Evolutionary conservation across 345 rosid genomes (phyloP).

Genomic region (Murraya paniculata): DNA sequence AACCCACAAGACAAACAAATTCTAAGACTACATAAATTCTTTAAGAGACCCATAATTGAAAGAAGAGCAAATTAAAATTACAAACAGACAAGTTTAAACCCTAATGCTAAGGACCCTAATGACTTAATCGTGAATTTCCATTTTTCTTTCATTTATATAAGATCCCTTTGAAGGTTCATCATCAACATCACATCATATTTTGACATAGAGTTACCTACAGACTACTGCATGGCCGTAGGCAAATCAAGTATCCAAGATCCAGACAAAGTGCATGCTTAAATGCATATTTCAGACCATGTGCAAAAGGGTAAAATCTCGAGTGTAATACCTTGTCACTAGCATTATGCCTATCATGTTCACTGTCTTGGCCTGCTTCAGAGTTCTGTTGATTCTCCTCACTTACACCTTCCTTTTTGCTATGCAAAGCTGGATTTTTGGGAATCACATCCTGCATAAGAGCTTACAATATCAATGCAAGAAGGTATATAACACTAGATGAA

Average conservation of each 20-base stretch:
- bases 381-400: constrained; percentile 26
- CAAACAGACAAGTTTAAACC: background rate
- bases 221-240: background rate
- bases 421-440: constrained; percentile 31
- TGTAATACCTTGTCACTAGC: constrained; percentile 44
- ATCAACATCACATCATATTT: background rate
- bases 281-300: background rate
- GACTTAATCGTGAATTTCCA: background rate
- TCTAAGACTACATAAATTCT: background rate
- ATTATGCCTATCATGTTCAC: constrained; percentile 34
- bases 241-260: background rate
- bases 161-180: background rate
- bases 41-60: background rate
- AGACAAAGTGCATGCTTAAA: background rate
- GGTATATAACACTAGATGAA: background rate
- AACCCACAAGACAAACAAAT: background rate
- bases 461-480: background rate
- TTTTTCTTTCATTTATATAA: background rate
- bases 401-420: constrained; percentile 23
- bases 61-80: too few relatives aligned
- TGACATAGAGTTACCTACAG: background rate
- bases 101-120: background rate
- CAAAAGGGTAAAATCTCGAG: background rate
- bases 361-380: constrained; percentile 32
- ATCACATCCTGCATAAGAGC: background rate